A percentile compares a stretch with the other conserved stretches of the same genome.
These are phyloP conservation scores for Jacaranda copaia DNA, from an alignment of 257 asterid genomes.

Conservation along the genomic window DNA sequence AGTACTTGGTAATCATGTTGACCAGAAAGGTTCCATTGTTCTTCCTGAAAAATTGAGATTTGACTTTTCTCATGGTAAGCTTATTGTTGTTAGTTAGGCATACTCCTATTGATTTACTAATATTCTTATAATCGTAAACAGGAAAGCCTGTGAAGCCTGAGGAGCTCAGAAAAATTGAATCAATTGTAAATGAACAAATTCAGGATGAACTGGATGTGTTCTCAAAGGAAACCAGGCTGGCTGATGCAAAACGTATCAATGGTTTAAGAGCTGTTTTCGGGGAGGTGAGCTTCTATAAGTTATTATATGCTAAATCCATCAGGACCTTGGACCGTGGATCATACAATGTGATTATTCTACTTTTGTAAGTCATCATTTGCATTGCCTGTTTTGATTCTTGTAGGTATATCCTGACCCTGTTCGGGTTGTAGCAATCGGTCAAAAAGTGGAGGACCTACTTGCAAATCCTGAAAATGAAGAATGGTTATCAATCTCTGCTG, in stretches of 20 bases:
- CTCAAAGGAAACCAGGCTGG: slow-evolving; percentile 74
- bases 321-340: not conserved
- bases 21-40: slow-evolving; percentile 99
- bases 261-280: slow-evolving; percentile 98
- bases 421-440: slow-evolving; percentile 92
- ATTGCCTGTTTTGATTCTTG: slow-evolving; percentile 22
- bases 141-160: slow-evolving; percentile 98
- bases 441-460: slow-evolving; percentile 85
- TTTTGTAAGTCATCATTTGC: slow-evolving; percentile 2
- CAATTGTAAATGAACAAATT: slow-evolving; percentile 94
- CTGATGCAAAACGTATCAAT: slow-evolving; percentile 81
- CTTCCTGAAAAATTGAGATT: slow-evolving; percentile 98
- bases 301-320: not conserved
- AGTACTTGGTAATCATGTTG: slow-evolving; percentile 94
- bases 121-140: slow-evolving; percentile 42
- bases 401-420: slow-evolving; percentile 99
- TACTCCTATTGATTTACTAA: slow-evolving; percentile 25
- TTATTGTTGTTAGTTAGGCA: slow-evolving; percentile 22
- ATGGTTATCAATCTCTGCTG: slow-evolving; percentile 85
- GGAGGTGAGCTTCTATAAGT: slow-evolving; percentile 62
- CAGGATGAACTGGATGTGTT: slow-evolving; percentile 77
- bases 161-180: slow-evolving; percentile 82
- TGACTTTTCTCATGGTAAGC: slow-evolving; percentile 96
- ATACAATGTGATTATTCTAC: slow-evolving; percentile 18
- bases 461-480: slow-evolving; percentile 80